phyloP scores from a whole-genome alignment of 768 basidiomycete species.

The Auricularia cornea region DNA sequence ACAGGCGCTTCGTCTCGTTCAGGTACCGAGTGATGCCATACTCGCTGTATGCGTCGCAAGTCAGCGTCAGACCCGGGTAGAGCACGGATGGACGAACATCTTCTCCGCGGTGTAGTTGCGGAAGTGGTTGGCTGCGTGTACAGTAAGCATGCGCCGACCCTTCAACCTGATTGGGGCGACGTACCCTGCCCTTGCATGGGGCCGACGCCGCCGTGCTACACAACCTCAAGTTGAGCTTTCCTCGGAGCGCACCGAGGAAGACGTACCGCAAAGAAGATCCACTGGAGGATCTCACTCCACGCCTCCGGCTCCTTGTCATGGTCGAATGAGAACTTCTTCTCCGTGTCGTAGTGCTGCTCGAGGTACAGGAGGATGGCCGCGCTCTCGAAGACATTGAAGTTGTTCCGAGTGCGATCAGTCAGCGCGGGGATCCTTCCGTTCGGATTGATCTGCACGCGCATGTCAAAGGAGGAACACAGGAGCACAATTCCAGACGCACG shows the following conservation, averaged over 20 bases:
- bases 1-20: conserved; percentile 77
- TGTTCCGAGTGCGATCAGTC: conserved; percentile 39
- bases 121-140: conserved; percentile 59
- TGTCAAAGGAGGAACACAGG: no score
- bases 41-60: conserved; percentile 9
- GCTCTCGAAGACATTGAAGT: conserved; percentile 28
- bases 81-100: conserved; percentile 20
- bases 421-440: conserved; percentile 57
- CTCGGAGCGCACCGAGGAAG: neutral
- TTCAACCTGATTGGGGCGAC: conserved; percentile 1
- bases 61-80: neutral
- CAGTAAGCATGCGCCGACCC: neutral
- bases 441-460: conserved; percentile 19
- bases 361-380: conserved; percentile 38
- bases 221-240: neutral
- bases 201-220: conserved; percentile 74
- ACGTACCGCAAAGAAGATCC: conserved; percentile 35
- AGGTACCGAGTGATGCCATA: conserved; percentile 47
- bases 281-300: conserved; percentile 27
- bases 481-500: conserved; percentile 52
- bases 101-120: conserved; percentile 53
- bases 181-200: conserved; percentile 78
- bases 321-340: conserved; percentile 31
- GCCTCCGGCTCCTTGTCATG: conserved; percentile 15
- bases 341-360: conserved; percentile 37